These are phyloP conservation scores for Eragrostis nindensis DNA, from an alignment of 176 grass and related monocot species.

Conservation along the genomic window DNA sequence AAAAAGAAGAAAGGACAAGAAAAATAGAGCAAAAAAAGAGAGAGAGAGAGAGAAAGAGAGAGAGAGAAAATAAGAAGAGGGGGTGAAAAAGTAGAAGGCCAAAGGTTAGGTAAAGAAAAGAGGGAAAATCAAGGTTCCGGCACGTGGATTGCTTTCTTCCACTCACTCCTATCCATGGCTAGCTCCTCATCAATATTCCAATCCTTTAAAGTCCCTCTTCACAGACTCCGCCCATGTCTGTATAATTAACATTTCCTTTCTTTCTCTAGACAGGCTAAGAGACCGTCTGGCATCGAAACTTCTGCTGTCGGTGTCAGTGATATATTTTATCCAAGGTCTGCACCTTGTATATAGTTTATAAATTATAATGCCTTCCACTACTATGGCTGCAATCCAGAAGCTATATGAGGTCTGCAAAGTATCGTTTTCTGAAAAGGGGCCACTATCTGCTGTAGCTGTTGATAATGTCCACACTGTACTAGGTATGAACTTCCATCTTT, in stretches of 20 bases:
- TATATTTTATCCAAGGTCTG: not conserved
- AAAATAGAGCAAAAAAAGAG: too few species aligned
- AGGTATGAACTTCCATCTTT: slow-evolving; percentile 40
- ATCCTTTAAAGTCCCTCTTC: too few species aligned
- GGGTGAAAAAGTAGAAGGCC: too few species aligned
- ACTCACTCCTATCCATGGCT: too few species aligned
- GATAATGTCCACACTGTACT: slow-evolving; percentile 53
- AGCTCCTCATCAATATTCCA: too few species aligned
- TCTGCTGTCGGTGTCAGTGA: not conserved
- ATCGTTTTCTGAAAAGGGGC: slow-evolving; percentile 59
- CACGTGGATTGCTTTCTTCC: too few species aligned
- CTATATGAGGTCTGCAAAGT: slow-evolving; percentile 66
- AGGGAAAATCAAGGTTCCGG: too few species aligned
- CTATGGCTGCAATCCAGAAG: slow-evolving; percentile 63
- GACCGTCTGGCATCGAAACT: not conserved
- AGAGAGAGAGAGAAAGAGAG: too few species aligned
- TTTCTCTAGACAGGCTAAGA: slow-evolving; percentile 30
- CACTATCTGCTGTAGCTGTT: slow-evolving; percentile 54
- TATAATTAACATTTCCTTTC: slow-evolving; percentile 23
- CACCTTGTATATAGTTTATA: slow-evolving; percentile 23
- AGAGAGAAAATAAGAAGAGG: too few species aligned
- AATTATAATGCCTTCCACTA: slow-evolving; percentile 42
- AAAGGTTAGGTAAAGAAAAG: too few species aligned
- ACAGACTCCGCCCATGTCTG: too few species aligned
- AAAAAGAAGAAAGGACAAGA: too few species aligned